Conservation (phyloP, 1,284 basidiomycete species). For the Cronartium quercuum region DNA sequence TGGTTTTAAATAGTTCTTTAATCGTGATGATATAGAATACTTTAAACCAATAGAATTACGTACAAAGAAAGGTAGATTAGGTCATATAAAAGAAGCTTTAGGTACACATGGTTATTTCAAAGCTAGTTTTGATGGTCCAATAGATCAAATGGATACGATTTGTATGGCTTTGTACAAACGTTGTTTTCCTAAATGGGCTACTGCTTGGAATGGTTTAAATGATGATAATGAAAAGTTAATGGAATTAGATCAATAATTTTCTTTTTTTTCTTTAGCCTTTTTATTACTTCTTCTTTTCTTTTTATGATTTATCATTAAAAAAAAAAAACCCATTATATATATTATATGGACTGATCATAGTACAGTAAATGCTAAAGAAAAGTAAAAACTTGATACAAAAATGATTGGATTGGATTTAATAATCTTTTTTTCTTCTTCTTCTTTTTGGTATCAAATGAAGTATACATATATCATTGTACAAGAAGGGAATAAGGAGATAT, state of each 20-base stretch:
- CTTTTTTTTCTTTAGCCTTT: too few relatives aligned
- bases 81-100: conserved; percentile 82
- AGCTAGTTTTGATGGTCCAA: conserved; percentile 81
- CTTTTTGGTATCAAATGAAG: too few relatives aligned
- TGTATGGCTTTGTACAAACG: conserved; percentile 88
- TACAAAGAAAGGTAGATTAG: conserved; percentile 86
- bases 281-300: too few relatives aligned
- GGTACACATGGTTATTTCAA: conserved; percentile 99
- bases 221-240: background rate
- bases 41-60: conserved; percentile 88
- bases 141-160: conserved; percentile 92
- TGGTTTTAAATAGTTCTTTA: conserved; percentile 23
- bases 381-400: too few relatives aligned
- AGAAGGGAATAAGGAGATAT: too few relatives aligned
- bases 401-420: too few relatives aligned
- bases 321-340: too few relatives aligned
- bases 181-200: conserved; percentile 72
- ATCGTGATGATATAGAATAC: conserved; percentile 76
- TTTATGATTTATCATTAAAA: too few relatives aligned
- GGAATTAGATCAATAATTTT: background rate
- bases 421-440: too few relatives aligned
- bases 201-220: background rate
- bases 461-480: too few relatives aligned
- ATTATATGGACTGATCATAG: too few relatives aligned
- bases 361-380: too few relatives aligned